These are phyloP conservation scores for Arthrobotrys pseudoclavata DNA, from an alignment of 2,329 filamentous ascomycete species.

Conservation along the genomic window DNA sequence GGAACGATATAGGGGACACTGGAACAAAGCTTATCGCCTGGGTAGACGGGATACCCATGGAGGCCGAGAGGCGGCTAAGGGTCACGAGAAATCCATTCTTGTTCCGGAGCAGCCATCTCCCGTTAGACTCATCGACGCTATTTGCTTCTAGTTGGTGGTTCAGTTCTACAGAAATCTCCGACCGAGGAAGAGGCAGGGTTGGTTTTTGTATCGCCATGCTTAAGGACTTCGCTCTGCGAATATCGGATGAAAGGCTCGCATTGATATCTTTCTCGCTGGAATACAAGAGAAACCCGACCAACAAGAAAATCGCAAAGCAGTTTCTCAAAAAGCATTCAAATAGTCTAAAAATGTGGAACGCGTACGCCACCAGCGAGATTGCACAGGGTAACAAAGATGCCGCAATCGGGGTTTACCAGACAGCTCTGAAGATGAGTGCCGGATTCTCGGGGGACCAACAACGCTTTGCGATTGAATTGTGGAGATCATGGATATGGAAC, in stretches of 20 bases:
- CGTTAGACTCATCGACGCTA: constrained; percentile 70
- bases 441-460: constrained; percentile 65
- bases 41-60: constrained; percentile 61
- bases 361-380: constrained; percentile 80
- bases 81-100: constrained; percentile 63
- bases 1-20: constrained; percentile 52
- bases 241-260: constrained; percentile 71
- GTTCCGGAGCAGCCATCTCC: constrained; percentile 66
- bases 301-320: constrained; percentile 79
- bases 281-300: constrained; percentile 63
- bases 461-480: constrained; percentile 69
- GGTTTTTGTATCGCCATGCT: constrained; percentile 46
- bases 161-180: constrained; percentile 65
- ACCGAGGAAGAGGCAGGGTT: constrained; percentile 17
- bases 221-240: constrained; percentile 54
- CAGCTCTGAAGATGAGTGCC: constrained; percentile 75
- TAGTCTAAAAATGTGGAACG: constrained; percentile 79
- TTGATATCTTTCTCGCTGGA: constrained; percentile 71
- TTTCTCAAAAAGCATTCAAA: constrained; percentile 78
- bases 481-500: constrained; percentile 77
- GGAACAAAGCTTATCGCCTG: constrained; percentile 58
- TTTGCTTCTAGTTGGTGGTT: constrained; percentile 71
- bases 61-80: constrained; percentile 60
- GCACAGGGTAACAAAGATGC: constrained; percentile 72
- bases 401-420: constrained; percentile 76